Evolutionary conservation across 257 asterid species (phyloP).

Genomic region (Rhazya stricta): DNA sequence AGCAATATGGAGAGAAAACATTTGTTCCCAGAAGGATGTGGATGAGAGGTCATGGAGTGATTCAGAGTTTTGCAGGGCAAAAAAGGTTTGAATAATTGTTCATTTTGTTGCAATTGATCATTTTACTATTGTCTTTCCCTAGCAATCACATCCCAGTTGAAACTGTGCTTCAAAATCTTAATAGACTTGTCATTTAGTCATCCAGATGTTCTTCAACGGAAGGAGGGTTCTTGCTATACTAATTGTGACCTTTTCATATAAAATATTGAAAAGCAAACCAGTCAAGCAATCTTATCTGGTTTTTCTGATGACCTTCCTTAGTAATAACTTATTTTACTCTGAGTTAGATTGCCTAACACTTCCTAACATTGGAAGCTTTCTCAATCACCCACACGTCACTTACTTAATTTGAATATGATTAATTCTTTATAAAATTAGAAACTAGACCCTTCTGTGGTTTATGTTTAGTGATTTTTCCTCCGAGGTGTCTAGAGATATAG

Average conservation of each 20-base stretch:
- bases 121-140: not conserved
- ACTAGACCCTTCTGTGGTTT: not conserved
- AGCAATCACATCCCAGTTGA: not conserved
- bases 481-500: not conserved
- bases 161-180: not conserved
- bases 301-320: not conserved
- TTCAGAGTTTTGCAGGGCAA: constrained; percentile 31
- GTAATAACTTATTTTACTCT: not conserved
- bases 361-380: not conserved
- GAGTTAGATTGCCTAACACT: not conserved
- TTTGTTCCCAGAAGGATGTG: constrained; percentile 31
- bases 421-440: not conserved
- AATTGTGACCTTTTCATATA: not conserved
- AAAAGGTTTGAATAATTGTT: constrained; percentile 22
- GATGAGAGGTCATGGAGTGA: constrained; percentile 47
- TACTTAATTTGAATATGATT: not conserved
- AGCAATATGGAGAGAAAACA: constrained; percentile 38
- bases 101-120: not conserved
- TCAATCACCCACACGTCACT: too few species aligned
- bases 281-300: not conserved
- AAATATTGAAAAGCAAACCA: not conserved
- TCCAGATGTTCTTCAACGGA: not conserved
- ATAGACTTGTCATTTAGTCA: not conserved
- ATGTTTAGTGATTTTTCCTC: too few species aligned
- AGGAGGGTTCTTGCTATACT: too few species aligned